These are phyloP conservation scores for Fusarium multiceps DNA, from an alignment of 2,329 filamentous ascomycete species.

Conservation along the genomic window DNA sequence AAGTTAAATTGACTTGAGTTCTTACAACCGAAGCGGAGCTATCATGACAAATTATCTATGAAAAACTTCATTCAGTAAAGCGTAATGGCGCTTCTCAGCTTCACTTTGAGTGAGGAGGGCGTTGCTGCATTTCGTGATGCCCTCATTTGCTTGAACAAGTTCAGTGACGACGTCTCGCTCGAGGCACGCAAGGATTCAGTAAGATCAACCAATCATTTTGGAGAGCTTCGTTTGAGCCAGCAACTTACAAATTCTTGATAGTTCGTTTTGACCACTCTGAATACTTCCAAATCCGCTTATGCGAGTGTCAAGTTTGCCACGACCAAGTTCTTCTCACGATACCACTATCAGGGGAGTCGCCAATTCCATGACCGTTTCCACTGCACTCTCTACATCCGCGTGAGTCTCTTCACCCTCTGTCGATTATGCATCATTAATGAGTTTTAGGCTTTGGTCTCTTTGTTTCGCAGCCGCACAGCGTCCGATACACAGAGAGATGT, in stretches of 20 bases:
- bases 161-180: constrained; percentile 81
- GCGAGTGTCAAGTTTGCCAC: constrained; percentile 76
- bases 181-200: constrained; percentile 78
- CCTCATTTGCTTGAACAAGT: constrained; percentile 79
- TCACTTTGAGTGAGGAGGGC: constrained; percentile 79
- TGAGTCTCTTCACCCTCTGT: constrained; percentile 47
- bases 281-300: constrained; percentile 84
- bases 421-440: neutral
- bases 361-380: constrained; percentile 72
- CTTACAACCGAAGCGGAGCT: neutral
- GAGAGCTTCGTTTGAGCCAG: too few species aligned
- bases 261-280: constrained; percentile 80
- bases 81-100: constrained; percentile 72
- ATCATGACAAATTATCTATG: neutral
- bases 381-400: constrained; percentile 79
- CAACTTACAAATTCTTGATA: constrained; percentile 47
- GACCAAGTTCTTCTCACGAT: constrained; percentile 77
- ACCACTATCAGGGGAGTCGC: constrained; percentile 69
- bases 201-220: constrained; percentile 23
- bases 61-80: neutral
- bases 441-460: constrained; percentile 71
- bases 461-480: constrained; percentile 75
- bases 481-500: constrained; percentile 67
- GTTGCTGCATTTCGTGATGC: constrained; percentile 77
- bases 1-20: constrained; percentile 1